A percentile compares a stretch with the other conserved stretches of the same genome.
These are phyloP conservation scores for Epichloe amarillans DNA, from an alignment of 2,329 filamentous ascomycete genomes.

Conservation along the genomic window DNA sequence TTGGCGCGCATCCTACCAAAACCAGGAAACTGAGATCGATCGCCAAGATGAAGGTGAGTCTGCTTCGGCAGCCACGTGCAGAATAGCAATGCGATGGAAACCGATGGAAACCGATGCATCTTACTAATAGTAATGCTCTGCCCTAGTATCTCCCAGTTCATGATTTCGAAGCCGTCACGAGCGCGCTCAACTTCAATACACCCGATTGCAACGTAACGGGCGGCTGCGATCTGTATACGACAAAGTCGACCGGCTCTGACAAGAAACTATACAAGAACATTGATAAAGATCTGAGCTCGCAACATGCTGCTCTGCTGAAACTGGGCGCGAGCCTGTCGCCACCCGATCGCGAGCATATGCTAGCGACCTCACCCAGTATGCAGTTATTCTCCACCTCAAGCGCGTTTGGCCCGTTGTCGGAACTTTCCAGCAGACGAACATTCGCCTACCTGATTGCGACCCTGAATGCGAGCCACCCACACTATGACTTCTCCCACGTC, in stretches of 20 bases:
- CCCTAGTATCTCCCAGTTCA: slow-evolving; percentile 76
- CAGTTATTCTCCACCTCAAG: slow-evolving; percentile 63
- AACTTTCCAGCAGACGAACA: slow-evolving; percentile 76
- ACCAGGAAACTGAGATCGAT: background rate
- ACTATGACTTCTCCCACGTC: slow-evolving; percentile 95
- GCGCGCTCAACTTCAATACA: slow-evolving; percentile 90
- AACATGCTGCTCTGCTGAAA: slow-evolving; percentile 78
- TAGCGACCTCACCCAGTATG: slow-evolving; percentile 47
- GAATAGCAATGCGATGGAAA: background rate
- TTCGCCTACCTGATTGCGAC: slow-evolving; percentile 96
- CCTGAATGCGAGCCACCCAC: slow-evolving; percentile 75
- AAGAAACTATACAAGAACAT: slow-evolving; percentile 97
- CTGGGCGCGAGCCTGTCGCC: slow-evolving; percentile 80
- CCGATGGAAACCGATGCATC: background rate
- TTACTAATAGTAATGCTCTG: background rate
- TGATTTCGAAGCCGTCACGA: slow-evolving; percentile 83
- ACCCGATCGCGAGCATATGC: slow-evolving; percentile 59
- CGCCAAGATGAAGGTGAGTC: slow-evolving; percentile 26
- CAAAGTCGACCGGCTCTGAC: slow-evolving; percentile 86
- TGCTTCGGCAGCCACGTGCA: background rate
- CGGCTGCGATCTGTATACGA: slow-evolving; percentile 93
- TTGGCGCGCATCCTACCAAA: background rate
- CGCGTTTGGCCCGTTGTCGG: slow-evolving; percentile 81
- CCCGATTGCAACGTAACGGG: slow-evolving; percentile 85
- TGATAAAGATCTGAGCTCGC: slow-evolving; percentile 77